A percentile compares a stretch with the other conserved stretches of the same genome.
These are phyloP conservation scores for Mortierella sp. DNA, from an alignment of 371 early-diverging fungal genomes.

Conservation along the genomic window DNA sequence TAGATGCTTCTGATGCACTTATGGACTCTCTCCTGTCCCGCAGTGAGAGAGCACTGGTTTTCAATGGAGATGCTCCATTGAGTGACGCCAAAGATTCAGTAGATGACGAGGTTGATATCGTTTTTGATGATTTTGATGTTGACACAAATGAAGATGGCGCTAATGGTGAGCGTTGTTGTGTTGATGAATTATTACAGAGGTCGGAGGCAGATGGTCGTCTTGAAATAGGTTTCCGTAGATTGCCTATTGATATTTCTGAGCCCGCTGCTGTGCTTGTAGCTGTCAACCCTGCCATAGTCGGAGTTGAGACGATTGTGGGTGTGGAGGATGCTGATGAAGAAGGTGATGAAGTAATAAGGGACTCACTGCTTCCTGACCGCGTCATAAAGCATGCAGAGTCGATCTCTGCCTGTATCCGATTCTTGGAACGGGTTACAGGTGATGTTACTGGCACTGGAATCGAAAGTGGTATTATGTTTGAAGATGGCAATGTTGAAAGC, in stretches of 20 bases:
- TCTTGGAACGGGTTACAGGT: slow-evolving; percentile 20
- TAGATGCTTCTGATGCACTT: not conserved
- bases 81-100: not conserved
- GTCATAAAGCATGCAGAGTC: slow-evolving; percentile 51
- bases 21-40: not conserved
- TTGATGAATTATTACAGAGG: not conserved
- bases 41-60: not conserved
- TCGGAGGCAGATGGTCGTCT: slow-evolving; percentile 9
- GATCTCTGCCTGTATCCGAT: slow-evolving; percentile 26
- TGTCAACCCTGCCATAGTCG: not conserved
- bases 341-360: slow-evolving; percentile 16
- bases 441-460: not conserved
- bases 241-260: not conserved
- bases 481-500: slow-evolving; percentile 8
- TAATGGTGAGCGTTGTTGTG: not conserved
- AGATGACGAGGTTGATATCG: not conserved
- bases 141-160: not conserved
- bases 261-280: not conserved
- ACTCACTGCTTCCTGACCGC: slow-evolving; percentile 31
- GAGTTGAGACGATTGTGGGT: not conserved
- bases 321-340: slow-evolving; percentile 19
- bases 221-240: slow-evolving; percentile 15
- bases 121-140: not conserved
- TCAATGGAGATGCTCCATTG: not conserved
- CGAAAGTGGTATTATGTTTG: slow-evolving; percentile 2